Percentiles rank a stretch among this genome's conserved stretches.
Evolutionary conservation across 192 early-diverging fungal genomes (phyloP).

Genomic region (Funneliformis mosseae): DNA sequence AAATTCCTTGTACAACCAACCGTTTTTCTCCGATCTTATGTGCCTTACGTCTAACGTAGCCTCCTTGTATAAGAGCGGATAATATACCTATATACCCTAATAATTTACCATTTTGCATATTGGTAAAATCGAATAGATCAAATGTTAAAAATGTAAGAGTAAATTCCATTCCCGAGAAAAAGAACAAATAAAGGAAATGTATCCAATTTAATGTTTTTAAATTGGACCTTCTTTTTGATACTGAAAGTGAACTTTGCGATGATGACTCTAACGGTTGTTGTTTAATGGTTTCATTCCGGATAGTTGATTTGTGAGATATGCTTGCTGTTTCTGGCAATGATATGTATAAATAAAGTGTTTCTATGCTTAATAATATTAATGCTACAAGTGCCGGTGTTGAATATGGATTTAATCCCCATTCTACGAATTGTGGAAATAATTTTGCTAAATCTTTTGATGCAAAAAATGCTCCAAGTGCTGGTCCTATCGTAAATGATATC

Average conservation of each 20-base stretch:
- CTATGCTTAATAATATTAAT: slow-evolving; percentile 76
- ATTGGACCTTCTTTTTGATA: slow-evolving; percentile 35
- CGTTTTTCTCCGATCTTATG: slow-evolving; percentile 68
- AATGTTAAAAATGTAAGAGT: slow-evolving; percentile 96
- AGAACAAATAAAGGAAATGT: slow-evolving; percentile 88
- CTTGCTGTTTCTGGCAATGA: slow-evolving; percentile 77
- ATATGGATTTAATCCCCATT: slow-evolving; percentile 68
- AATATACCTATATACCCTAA: slow-evolving; percentile 87
- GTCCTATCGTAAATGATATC: slow-evolving; percentile 93
- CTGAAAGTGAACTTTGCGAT: slow-evolving; percentile 1
- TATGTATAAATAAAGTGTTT: slow-evolving; percentile 76
- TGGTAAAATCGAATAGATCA: slow-evolving; percentile 84
- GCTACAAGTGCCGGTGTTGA: slow-evolving; percentile 89
- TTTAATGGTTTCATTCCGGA: slow-evolving; percentile 27
- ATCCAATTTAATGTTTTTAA: slow-evolving; percentile 63
- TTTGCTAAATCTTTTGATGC: slow-evolving; percentile 56
- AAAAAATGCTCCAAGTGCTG: slow-evolving; percentile 84
- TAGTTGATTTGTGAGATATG: slow-evolving; percentile 28
- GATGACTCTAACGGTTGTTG: not conserved
- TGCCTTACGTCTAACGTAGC: slow-evolving; percentile 81
- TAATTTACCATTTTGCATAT: slow-evolving; percentile 86
- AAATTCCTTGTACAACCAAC: slow-evolving; percentile 80
- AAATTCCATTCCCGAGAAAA: slow-evolving; percentile 99
- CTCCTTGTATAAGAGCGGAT: slow-evolving; percentile 90
- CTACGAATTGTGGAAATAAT: slow-evolving; percentile 43